Percentiles rank a stretch among this genome's conserved stretches.
Evolutionary conservation across 169 alveolate genomes (phyloP).

Genomic region (Toxoplasma gondii): DNA sequence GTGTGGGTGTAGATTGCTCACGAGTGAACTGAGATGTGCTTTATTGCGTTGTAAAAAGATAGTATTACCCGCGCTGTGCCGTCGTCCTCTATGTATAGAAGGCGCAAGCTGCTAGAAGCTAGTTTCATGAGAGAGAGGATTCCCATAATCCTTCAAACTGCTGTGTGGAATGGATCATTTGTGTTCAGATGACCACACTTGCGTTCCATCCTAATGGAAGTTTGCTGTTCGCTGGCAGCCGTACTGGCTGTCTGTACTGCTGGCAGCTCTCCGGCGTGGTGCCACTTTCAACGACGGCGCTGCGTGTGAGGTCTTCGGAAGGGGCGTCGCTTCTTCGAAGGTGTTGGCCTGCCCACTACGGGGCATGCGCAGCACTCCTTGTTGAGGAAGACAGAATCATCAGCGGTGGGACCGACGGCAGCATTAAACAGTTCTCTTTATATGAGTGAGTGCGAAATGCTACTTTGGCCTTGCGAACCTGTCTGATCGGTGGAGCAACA

Average conservation of each 20-base stretch:
- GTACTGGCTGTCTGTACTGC: not conserved
- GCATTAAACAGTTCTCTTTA: not conserved
- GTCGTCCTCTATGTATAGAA: too few species aligned
- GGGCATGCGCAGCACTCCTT: not conserved
- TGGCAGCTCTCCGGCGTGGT: not conserved
- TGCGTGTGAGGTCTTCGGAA: not conserved
- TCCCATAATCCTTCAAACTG: too few species aligned
- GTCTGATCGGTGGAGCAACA: too few species aligned
- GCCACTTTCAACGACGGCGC: not conserved
- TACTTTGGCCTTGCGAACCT: too few species aligned
- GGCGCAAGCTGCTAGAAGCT: too few species aligned
- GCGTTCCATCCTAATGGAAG: not conserved
- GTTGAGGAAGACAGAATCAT: not conserved
- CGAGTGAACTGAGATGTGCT: too few species aligned
- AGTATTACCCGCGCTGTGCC: too few species aligned
- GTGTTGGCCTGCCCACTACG: slow-evolving; percentile 6
- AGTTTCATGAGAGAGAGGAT: too few species aligned
- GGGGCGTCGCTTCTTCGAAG: not conserved
- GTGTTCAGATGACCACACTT: not conserved
- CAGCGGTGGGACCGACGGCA: not conserved
- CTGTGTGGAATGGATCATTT: not conserved
- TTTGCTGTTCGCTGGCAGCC: not conserved
- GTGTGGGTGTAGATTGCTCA: too few species aligned
- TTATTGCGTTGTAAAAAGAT: too few species aligned
- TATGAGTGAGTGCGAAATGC: not conserved